Evolutionary conservation across 768 basidiomycete species (phyloP), one percentile per base, ranked within the genome.

Genomic region (Leucosporidium scottii): DNA sequence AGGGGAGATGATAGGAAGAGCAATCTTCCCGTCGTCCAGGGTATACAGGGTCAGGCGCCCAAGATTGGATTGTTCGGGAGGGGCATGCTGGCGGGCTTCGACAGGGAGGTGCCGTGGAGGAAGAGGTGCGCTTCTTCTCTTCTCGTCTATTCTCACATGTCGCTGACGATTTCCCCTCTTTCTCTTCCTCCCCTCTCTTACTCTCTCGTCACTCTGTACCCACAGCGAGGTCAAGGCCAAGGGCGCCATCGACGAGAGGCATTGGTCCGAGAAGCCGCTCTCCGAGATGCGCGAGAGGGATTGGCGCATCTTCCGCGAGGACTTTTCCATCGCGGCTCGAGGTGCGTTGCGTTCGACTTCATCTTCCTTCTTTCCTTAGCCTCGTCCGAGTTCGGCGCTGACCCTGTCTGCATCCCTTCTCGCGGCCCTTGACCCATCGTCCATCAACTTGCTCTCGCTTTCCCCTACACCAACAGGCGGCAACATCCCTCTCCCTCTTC

Each of bases 261-360:
- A 99, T 81, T 99, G 96, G 96, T 88, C 91, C 0, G 93, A 98
- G 21, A 99, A 99, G 78, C 84, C 87, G 2, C 81, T 98, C 51
- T 77, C 82, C 4, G 93, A 97, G 79, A 97, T 99, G 87, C 91
- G 89, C 76, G 96, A 98, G 75, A 83, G 96, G 58, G 96, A 99
- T 77, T 99, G 96, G 96, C 86, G 96, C 74, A 99, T 99, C 77
- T 98, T 99, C 81, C 82, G 93, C 69, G 96, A 98, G 79, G 96
- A 99, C 79, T 99, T 94, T 81, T 93, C 88, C 75, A 99, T 99
- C 67, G 86, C 91, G 66, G 88, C 93, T 1, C 80, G 93, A 79
- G 94, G 93, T 88, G 60, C 31, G 82, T 77, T 47, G 68, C 39
- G 39, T 17, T 9, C 17, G n/a, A 10, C 36, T 47, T 27, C 48